Evolutionary conservation across 2,329 filamentous ascomycete species (phyloP), one percentile per base, ranked within the genome.

Genomic region (Magnaporthiopsis rhizophila): DNA sequence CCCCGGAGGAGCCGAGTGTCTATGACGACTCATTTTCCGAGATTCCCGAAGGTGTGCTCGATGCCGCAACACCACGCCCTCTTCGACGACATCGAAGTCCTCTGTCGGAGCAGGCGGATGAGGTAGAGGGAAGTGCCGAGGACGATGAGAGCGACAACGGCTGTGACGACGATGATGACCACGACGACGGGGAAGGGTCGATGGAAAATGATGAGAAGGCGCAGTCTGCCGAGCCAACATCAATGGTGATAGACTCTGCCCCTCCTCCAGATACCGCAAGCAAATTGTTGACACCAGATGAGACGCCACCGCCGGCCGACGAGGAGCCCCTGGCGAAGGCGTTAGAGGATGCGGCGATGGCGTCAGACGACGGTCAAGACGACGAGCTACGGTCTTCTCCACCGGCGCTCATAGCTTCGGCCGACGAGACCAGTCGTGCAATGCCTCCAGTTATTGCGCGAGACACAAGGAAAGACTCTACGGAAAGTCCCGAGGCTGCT

Each of bases 21-120:
- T 82, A 84, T 59, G 81, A 85, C 1, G 83, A 86, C 66, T 84
- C 82, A 0, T 86, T 86, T 67, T 86, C 83, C 0, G 81, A 84
- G 62, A 83, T 86, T 21, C 82, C 83, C 0, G 78, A 82, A 21
- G 76, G 72, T 4, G 74, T 84, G 2, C 77, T 86, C 4, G 77
- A 76, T 18, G 81, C 81, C 34, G 83, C 81, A 5, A 83, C 78
- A 1, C 82, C 79, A 1, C 72, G 62, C 15, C 62, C 62, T 8
- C 57, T 32, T 2, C 21, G 71, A 34, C 76, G 70, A 21, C 66
- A 70, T 36, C 63, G 24, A 3, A 18, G 36, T 4, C 66, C 62
- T 53, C 64, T 64, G 34, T 65, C 63, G 7, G 65, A 64, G 36
- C 65, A 66, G 24, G 67, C 68, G 24, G 65, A 66, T 8, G 66